Conservation (phyloP, 116 monocot species). For the Dioscorea cayenensis region DNA sequence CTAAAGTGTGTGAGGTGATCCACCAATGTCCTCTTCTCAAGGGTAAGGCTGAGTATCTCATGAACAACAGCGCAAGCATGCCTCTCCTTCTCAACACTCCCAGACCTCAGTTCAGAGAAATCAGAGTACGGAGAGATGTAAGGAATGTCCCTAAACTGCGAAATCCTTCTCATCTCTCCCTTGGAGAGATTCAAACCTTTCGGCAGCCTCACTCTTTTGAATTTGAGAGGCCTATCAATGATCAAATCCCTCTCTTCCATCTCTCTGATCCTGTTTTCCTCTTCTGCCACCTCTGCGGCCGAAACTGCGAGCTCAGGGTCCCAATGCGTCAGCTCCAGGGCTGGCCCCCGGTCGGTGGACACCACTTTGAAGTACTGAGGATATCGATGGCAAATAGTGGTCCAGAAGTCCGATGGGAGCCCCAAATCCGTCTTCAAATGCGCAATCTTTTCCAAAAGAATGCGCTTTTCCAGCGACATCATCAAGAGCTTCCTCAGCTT, state of each 20-base stretch:
- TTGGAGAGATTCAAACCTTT: conserved; percentile 76
- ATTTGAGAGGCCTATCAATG: conserved; percentile 79
- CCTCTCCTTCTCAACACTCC: conserved; percentile 74
- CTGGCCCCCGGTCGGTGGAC: conserved; percentile 73
- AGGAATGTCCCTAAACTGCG: conserved; percentile 72
- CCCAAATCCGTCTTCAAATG: conserved; percentile 82
- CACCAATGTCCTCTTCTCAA: conserved; percentile 89
- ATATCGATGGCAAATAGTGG: conserved; percentile 70
- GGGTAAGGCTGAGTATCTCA: conserved; percentile 79
- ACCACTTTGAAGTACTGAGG: conserved; percentile 89
- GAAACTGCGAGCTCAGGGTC: conserved; percentile 78
- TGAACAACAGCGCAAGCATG: conserved; percentile 83
- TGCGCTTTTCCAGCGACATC: conserved; percentile 89
- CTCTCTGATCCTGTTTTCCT: conserved; percentile 66
- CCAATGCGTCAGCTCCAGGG: conserved; percentile 85
- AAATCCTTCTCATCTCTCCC: conserved; percentile 80
- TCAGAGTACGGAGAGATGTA: conserved; percentile 90
- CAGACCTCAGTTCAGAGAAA: conserved; percentile 67
- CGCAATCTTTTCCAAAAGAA: conserved; percentile 78
- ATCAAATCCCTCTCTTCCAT: conserved; percentile 74
- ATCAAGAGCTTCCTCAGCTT: conserved; percentile 88
- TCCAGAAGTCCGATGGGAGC: conserved; percentile 70
- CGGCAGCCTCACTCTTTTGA: conserved; percentile 73
- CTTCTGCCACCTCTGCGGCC: conserved; percentile 64
- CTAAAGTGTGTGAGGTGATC: conserved; percentile 97